These are phyloP conservation scores for Apiospora phragmitis DNA, from an alignment of 2,329 filamentous ascomycete species.

Conservation along the genomic window DNA sequence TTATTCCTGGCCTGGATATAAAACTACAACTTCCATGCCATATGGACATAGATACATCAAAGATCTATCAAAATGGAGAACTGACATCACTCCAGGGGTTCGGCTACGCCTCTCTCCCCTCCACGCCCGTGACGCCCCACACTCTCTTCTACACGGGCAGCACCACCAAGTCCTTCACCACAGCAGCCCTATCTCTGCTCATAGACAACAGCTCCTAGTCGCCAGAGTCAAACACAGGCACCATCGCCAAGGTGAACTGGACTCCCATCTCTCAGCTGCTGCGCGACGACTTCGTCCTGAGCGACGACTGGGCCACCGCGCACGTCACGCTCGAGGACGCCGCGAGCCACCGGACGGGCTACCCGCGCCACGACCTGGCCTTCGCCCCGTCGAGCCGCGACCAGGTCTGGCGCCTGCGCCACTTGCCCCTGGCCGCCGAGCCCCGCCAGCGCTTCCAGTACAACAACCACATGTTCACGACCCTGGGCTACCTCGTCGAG, in stretches of 20 bases:
- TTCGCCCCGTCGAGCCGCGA: conserved; percentile 33
- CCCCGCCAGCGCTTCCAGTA: conserved; percentile 42
- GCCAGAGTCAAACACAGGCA: conserved; percentile 29
- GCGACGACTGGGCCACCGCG: conserved; percentile 45
- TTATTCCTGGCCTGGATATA: not conserved
- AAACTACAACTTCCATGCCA: too few relatives aligned
- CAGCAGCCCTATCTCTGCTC: conserved; percentile 50
- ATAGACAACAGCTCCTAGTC: conserved; percentile 44
- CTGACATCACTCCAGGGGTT: conserved; percentile 35
- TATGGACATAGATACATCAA: not conserved
- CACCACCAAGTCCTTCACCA: conserved; percentile 56
- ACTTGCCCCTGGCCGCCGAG: conserved; percentile 38
- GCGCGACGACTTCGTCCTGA: conserved; percentile 52
- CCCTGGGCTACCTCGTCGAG: conserved; percentile 47
- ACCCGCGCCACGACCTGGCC: conserved; percentile 42
- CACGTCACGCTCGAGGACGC: conserved; percentile 56
- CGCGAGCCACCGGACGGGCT: conserved; percentile 52
- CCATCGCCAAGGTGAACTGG: conserved; percentile 43
- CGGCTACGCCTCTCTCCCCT: conserved; percentile 36
- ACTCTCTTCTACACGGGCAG: conserved; percentile 58
- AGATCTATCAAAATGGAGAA: too few relatives aligned
- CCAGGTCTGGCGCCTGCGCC: conserved; percentile 43
- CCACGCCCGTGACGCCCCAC: conserved; percentile 39
- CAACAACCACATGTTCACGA: conserved; percentile 51
- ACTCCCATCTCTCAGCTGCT: conserved; percentile 47